Conservation (phyloP, 768 basidiomycete genomes). For the Rhodotorula graminis region DNA sequence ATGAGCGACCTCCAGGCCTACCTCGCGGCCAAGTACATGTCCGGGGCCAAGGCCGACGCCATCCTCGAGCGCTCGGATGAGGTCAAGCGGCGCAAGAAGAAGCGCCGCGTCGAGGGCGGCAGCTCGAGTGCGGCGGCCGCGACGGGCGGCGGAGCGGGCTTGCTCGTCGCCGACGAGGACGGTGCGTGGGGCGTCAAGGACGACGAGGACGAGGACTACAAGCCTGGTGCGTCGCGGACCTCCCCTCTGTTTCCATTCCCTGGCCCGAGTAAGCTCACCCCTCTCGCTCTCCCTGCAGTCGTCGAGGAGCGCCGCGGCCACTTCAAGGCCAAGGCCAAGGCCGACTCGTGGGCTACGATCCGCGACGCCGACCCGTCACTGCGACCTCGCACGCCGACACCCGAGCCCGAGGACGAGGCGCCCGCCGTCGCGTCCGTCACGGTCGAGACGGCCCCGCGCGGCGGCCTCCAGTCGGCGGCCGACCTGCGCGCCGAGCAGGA, state of each 20-base stretch:
- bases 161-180: conserved; percentile 47
- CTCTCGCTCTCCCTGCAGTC: conserved; percentile 7
- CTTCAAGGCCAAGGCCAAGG: conserved; percentile 28
- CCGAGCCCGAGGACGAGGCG: conserved; percentile 37
- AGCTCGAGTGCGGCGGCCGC: conserved; percentile 37
- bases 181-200: conserved; percentile 38
- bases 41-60: conserved; percentile 90
- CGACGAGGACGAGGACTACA: conserved; percentile 45
- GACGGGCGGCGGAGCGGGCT: conserved; percentile 30
- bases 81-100: conserved; percentile 56
- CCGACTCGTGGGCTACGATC: conserved; percentile 31
- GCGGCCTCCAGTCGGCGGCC: conserved; percentile 72
- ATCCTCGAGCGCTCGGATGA: conserved; percentile 63
- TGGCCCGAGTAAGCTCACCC: too few relatives aligned
- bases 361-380: conserved; percentile 22
- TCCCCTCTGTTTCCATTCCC: accelerated
- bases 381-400: conserved; percentile 1
- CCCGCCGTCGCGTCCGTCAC: conserved; percentile 35
- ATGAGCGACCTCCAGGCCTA: conserved; percentile 62
- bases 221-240: conserved; percentile 44
- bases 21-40: conserved; percentile 89
- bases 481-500: conserved; percentile 57
- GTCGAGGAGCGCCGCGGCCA: conserved; percentile 36
- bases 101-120: conserved; percentile 56
- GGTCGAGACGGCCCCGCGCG: conserved; percentile 45